These are phyloP conservation scores for Gymnopilus dilepis DNA, from an alignment of 768 basidiomycete species.

Conservation along the genomic window DNA sequence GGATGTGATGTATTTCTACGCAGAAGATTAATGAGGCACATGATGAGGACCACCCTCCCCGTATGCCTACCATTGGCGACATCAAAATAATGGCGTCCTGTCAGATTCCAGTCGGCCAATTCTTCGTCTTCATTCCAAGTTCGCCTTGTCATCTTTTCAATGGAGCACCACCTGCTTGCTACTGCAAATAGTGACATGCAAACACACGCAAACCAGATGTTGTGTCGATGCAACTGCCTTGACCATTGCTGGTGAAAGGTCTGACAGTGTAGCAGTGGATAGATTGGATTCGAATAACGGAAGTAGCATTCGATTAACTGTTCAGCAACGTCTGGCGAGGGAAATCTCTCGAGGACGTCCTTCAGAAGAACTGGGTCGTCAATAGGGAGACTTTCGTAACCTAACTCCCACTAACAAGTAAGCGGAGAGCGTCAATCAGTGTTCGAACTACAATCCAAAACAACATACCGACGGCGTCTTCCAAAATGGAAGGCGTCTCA, in stretches of 20 bases:
- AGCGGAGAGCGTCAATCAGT: slow-evolving; percentile 2
- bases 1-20: slow-evolving; percentile 56
- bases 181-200: slow-evolving; percentile 72
- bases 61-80: slow-evolving; percentile 51
- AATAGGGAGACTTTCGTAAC: slow-evolving; percentile 52
- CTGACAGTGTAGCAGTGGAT: slow-evolving; percentile 74
- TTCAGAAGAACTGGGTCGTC: slow-evolving; percentile 37
- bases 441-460: not conserved
- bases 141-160: slow-evolving; percentile 51
- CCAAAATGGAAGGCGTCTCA: slow-evolving; percentile 60
- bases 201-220: slow-evolving; percentile 64
- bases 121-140: slow-evolving; percentile 28
- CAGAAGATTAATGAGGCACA: not conserved
- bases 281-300: slow-evolving; percentile 55
- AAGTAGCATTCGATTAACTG: slow-evolving; percentile 75
- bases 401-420: slow-evolving; percentile 59
- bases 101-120: slow-evolving; percentile 51
- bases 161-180: slow-evolving; percentile 68
- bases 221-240: slow-evolving; percentile 55
- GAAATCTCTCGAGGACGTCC: slow-evolving; percentile 52
- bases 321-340: slow-evolving; percentile 63
- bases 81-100: slow-evolving; percentile 54
- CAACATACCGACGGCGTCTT: slow-evolving; percentile 55
- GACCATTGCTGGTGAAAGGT: slow-evolving; percentile 70
- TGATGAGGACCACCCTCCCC: not conserved